phyloP scores from a whole-genome alignment of 1,284 basidiomycete species.

The Irpex lacteus region DNA sequence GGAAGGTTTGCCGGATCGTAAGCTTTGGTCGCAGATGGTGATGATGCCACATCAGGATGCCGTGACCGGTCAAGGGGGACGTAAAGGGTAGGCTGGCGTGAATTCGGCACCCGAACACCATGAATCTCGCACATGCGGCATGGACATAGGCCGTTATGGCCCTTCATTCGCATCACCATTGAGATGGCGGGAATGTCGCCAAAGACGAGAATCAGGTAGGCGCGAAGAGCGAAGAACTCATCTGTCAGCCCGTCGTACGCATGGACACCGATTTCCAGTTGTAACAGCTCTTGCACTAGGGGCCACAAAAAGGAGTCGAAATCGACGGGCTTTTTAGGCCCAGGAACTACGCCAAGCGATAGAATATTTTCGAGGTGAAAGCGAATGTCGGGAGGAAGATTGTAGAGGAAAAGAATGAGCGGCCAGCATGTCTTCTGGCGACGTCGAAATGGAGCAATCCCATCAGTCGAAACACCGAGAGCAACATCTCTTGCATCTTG shows the following conservation, averaged over 20 bases:
- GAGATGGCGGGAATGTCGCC: constrained; percentile 47
- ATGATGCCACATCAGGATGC: constrained; percentile 6
- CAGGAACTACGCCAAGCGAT: constrained; percentile 38
- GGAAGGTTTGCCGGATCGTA: constrained; percentile 38
- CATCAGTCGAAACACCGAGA: constrained; percentile 30
- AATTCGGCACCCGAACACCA: constrained; percentile 30
- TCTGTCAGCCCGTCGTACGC: constrained; percentile 28
- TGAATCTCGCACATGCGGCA: constrained; percentile 43
- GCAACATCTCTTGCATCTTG: constrained; percentile 27
- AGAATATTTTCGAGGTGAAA: constrained; percentile 30
- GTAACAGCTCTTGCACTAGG: constrained; percentile 33
- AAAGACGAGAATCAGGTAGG: constrained; percentile 38
- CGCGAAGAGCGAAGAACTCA: constrained; percentile 30
- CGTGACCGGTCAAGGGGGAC: constrained; percentile 28
- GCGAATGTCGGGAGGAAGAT: constrained; percentile 21
- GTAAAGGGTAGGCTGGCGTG: constrained; percentile 28
- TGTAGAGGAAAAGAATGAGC: constrained; percentile 38
- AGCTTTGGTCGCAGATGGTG: constrained; percentile 1
- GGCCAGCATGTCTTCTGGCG: constrained; percentile 40
- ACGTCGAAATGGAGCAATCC: constrained; percentile 37
- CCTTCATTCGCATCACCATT: constrained; percentile 44
- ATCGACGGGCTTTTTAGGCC: constrained; percentile 40
- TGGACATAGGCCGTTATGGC: constrained; percentile 40
- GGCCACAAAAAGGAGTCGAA: constrained; percentile 41
- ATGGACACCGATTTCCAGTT: constrained; percentile 32